A percentile compares a stretch with the other conserved stretches of the same genome.
phyloP scores from a whole-genome alignment of 306 rosid species.

The Cicer yamashitae region DNA sequence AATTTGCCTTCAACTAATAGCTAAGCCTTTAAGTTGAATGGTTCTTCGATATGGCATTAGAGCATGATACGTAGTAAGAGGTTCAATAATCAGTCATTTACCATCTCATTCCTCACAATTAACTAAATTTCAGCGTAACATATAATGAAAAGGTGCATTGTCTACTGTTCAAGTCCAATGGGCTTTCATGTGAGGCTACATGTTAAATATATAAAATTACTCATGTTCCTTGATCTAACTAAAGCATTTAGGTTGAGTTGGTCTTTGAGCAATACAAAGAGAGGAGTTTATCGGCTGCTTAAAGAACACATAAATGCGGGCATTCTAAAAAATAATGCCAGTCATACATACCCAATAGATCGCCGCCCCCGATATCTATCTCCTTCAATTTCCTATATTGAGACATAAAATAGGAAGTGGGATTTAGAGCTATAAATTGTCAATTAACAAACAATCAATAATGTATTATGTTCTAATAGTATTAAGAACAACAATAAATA shows the following conservation, averaged over 20 bases:
- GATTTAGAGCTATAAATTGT: conserved; percentile 24
- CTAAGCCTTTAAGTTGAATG: conserved; percentile 21
- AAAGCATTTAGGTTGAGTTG: conserved; percentile 41
- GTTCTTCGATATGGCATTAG: conserved; percentile 20
- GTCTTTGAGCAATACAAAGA: conserved; percentile 12
- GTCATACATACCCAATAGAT: conserved; percentile 66
- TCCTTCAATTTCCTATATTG: conserved; percentile 58
- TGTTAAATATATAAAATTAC: conserved; percentile 19
- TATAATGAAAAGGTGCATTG: conserved; percentile 5
- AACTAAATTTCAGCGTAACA: conserved; percentile 20
- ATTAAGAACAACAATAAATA: conserved; percentile 34
- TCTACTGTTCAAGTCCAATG: conserved; percentile 33
- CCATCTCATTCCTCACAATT: too few species aligned
- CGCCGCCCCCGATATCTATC: conserved; percentile 58
- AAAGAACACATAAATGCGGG: conserved; percentile 19
- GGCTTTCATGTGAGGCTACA: not conserved
- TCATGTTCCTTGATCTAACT: conserved; percentile 20
- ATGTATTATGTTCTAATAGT: conserved; percentile 17
- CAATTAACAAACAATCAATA: conserved; percentile 19
- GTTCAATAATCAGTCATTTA: too few species aligned
- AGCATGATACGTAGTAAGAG: conserved; percentile 16
- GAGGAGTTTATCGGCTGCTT: conserved; percentile 30
- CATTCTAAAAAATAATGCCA: conserved; percentile 23
- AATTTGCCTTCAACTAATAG: conserved; percentile 26
- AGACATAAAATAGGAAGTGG: conserved; percentile 38